A percentile compares a stretch with the other conserved stretches of the same genome.
phyloP scores from a whole-genome alignment of 225 moss, liverwort and hornwort genomes.

The Bryum argenteum region DNA sequence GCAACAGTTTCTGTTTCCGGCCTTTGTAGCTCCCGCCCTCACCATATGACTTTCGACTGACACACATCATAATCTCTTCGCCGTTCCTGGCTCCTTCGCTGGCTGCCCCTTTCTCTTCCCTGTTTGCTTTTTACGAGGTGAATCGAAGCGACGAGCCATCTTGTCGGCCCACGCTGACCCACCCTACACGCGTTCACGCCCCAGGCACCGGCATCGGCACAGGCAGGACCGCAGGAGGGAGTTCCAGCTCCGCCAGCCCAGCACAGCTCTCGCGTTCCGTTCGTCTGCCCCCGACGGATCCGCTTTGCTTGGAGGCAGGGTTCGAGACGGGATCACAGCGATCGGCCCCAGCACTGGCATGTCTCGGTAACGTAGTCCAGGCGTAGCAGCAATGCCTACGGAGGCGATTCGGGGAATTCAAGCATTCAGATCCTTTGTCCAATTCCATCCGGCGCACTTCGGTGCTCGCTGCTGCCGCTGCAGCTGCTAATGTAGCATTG shows the following conservation, averaged over 20 bases:
- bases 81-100: background rate
- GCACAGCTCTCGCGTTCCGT: constrained; percentile 9
- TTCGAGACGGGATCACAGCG: constrained; percentile 1
- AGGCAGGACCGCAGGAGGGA: background rate
- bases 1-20: no score
- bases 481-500: background rate
- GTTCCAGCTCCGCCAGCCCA: background rate
- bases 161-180: background rate
- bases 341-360: constrained; percentile 20
- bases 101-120: background rate
- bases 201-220: background rate
- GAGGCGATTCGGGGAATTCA: constrained; percentile 19
- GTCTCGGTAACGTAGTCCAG: background rate
- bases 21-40: no score
- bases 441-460: background rate
- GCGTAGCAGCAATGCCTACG: constrained; percentile 24
- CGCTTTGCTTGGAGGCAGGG: background rate
- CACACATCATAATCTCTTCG: background rate
- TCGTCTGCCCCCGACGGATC: constrained; percentile 25
- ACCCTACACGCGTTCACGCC: constrained; percentile 13
- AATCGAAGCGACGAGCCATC: background rate
- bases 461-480: background rate
- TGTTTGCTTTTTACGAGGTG: background rate
- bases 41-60: no score
- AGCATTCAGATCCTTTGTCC: constrained; percentile 7